Base-by-base conservation (phyloP, 164 flowering plant genomes). In the Liriodendron chinense region DNA sequence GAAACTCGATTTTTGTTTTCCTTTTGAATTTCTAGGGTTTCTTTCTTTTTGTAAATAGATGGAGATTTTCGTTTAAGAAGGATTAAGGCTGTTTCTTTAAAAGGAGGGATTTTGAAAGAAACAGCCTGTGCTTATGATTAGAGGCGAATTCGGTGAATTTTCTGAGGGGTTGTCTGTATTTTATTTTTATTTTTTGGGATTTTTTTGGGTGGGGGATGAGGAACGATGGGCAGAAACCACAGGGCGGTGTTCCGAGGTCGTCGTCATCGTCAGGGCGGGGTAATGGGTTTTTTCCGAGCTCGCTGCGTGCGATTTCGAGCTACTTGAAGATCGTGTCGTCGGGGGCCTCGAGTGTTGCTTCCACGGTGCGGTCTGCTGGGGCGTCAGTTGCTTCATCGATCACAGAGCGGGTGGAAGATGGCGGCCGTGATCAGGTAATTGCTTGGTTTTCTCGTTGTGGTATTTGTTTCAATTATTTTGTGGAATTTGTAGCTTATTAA, bases 321-420 rank as follows among this genome's bases (percentile, higher is more conserved):
- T 91, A 89, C 77, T 22, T 87, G 81, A 90, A 83, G 87, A 85
- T 89, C 12, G 93, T 92, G 0, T 90, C 97, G 0, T 85, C 92
- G 0, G 95, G 95, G n/a, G 94, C 97, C 14, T 88, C 93, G 0
- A 84, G 84, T 0, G 92, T 89, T 6, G 94, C 97, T 1, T 87
- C 89, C 3, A 78, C 87, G 1, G 87, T 87, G 26, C 75, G 88
- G 80, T 89, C 94, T 0, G 89, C 90, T 7, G 72, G 76, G 10
- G 90, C 86, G 0, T 87, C 90, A 0, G 89, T 85, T 23, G 92
- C 93, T 3, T 82, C 89, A 0, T 81, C 91, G 12, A 82, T 90
- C 74, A 90, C 84, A 71, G 93, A 92, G 66, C 83, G 89, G 72
- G 93, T 86, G 23, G 80, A 68, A 71, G 90, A 82, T 74, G 57